phyloP scores from a whole-genome alignment of 176 grass and related monocot species.

The Neostapfia colusana region DNA sequence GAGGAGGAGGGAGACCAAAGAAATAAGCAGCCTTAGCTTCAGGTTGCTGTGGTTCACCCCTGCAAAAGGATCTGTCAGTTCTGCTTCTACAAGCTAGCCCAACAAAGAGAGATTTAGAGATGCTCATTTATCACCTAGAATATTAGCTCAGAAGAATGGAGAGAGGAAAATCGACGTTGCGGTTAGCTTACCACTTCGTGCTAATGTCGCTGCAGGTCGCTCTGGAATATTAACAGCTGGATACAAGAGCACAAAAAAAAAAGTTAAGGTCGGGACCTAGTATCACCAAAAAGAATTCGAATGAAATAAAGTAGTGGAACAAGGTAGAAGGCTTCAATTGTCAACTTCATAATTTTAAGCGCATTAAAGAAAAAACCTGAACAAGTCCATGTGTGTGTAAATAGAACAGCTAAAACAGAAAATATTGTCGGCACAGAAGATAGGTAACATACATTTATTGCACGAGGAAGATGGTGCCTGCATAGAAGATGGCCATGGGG shows the following conservation, averaged over 20 bases:
- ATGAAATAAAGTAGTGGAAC: constrained; percentile 3
- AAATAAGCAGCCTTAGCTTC: constrained; percentile 42
- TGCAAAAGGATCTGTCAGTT: constrained; percentile 33
- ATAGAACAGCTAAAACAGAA: background rate
- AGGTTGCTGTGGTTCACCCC: constrained; percentile 47
- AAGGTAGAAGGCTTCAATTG: constrained; percentile 5
- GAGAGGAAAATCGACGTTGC: background rate
- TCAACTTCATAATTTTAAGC: constrained; percentile 5
- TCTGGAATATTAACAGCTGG: constrained; percentile 87
- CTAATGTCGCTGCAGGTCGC: constrained; percentile 72
- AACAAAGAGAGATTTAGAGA: background rate
- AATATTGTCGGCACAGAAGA: constrained; percentile 30
- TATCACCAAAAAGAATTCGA: constrained; percentile 20
- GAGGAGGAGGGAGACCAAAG: constrained; percentile 36
- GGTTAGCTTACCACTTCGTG: constrained; percentile 57
- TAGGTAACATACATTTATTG: constrained; percentile 74
- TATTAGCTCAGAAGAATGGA: background rate
- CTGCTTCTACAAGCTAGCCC: background rate
- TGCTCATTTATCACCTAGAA: background rate
- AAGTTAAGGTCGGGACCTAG: constrained; percentile 11
- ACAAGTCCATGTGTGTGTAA: background rate
- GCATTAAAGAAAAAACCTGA: constrained; percentile 6
- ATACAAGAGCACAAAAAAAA: constrained; percentile 29
- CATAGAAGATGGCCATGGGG: constrained; percentile 83
- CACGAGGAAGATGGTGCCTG: constrained; percentile 68